These are phyloP conservation scores for Talaromyces sp. DNA, from an alignment of 2,329 filamentous ascomycete species.

Conservation along the genomic window DNA sequence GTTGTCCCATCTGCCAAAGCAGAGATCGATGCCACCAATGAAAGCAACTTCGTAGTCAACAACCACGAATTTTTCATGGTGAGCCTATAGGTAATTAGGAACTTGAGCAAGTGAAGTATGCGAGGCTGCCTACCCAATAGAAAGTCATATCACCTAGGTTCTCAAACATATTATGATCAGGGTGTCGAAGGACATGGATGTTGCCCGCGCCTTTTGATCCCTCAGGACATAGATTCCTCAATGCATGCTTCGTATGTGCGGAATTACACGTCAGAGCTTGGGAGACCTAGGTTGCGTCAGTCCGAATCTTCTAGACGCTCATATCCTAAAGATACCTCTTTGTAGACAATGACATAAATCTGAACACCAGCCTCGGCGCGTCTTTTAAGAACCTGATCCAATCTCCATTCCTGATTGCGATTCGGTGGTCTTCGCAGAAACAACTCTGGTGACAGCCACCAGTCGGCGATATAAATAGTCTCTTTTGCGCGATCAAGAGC, in stretches of 20 bases:
- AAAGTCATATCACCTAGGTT: constrained; percentile 73
- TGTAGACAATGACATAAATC: constrained; percentile 86
- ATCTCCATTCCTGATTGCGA: constrained; percentile 68
- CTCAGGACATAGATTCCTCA: constrained; percentile 74
- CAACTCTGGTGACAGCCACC: constrained; percentile 45
- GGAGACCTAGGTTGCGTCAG: constrained; percentile 47
- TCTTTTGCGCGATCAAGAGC: constrained; percentile 74
- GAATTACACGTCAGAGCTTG: constrained; percentile 88
- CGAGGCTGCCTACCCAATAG: constrained; percentile 61
- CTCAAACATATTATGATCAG: constrained; percentile 91
- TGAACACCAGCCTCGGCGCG: constrained; percentile 90
- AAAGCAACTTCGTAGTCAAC: constrained; percentile 89
- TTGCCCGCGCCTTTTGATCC: constrained; percentile 58
- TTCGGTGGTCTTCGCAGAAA: constrained; percentile 79
- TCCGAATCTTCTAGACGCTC: neutral
- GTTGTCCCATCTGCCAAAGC: constrained; percentile 91
- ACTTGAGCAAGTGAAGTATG: neutral
- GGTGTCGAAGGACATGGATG: constrained; percentile 36
- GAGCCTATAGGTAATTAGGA: constrained; percentile 51
- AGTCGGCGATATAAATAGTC: constrained; percentile 73
- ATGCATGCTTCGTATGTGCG: constrained; percentile 82
- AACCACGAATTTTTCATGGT: constrained; percentile 97
- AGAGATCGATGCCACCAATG: constrained; percentile 89
- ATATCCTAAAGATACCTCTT: constrained; percentile 6
- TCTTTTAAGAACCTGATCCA: constrained; percentile 60